Evolutionary conservation across 345 rosid species (phyloP), one percentile per base, ranked within the genome.

Genomic region (Raphanus sativus): DNA sequence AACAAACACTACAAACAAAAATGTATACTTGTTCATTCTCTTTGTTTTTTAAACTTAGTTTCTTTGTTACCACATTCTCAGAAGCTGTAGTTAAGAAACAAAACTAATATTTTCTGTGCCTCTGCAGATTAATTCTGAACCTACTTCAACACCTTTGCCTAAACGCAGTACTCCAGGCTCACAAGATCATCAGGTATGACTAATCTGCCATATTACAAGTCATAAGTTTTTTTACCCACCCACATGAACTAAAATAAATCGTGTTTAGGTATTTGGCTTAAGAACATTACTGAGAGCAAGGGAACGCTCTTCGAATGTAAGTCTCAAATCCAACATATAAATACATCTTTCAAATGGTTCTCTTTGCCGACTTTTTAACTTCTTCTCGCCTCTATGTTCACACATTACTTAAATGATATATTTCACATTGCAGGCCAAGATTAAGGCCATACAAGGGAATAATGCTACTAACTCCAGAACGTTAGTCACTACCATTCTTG

Each of bases 201-300:
- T 65, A 40, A 48, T 61, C 17, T 50, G 48, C 48, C 30, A 30
- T 67, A 55, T 10, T 45, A 62, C 24, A 15, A 52, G 65, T 52
- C 24, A 0, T 6, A 16, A 71, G 68, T 65, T 26, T 10, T 10
- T 7, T 69, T 2, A 32, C 50, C 64, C 24, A 3, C 13, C 4
- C 62, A 59, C 32, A 42, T 62, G 40, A 30, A 3, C 10, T 67
- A 28, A 72, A 52, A 77, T 21, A 24, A 16, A 16, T 16, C 60
- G 10, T 73, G 38, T 42, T 29, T n/a, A 78, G 81, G 69, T 29
- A 9, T 79, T 67, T 79, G 62, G 65, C 64, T 21, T 74, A 62
- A 67, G 75, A 62, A 67, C 82, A 36, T 26, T 70, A 29, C 48
- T 52, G 65, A 73, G 75, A 73, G 70, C 78, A 52, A 74, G 68